Evolutionary conservation across 176 grass and related monocot genomes (phyloP).

Genomic region (Elaeis guineensis): DNA sequence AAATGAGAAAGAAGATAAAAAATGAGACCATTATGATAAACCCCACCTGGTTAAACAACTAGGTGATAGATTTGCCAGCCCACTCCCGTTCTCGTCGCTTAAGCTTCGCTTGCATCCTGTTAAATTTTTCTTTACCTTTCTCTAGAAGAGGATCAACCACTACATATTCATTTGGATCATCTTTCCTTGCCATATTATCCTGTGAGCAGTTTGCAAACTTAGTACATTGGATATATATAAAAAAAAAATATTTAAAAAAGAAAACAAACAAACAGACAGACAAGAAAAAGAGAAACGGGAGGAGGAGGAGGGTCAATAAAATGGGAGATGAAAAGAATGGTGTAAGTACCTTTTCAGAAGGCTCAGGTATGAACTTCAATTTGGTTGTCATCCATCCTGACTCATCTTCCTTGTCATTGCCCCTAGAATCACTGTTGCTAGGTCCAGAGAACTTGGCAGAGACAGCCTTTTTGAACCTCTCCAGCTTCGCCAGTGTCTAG

Average conservation of each 20-base stretch:
- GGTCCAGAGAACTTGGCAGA: conserved; percentile 32
- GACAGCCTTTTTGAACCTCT: conserved; percentile 62
- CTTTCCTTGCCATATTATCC: conserved; percentile 74
- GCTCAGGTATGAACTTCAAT: conserved; percentile 47
- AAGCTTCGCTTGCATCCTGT: conserved; percentile 88
- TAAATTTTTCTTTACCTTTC: conserved; percentile 97
- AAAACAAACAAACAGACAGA: too few relatives aligned
- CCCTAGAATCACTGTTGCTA: conserved; percentile 29
- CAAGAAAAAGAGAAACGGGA: neutral
- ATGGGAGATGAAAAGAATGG: neutral
- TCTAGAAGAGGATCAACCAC: conserved; percentile 92
- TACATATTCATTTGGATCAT: conserved; percentile 88
- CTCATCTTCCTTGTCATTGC: conserved; percentile 33
- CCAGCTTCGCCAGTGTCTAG: conserved; percentile 73
- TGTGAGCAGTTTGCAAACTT: conserved; percentile 20
- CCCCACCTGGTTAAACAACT: conserved; percentile 19
- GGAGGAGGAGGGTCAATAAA: neutral
- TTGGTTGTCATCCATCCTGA: conserved; percentile 56
- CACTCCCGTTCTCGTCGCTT: conserved; percentile 78
- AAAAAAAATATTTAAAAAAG: too few relatives aligned
- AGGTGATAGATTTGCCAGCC: conserved; percentile 97
- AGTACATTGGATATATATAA: too few relatives aligned
- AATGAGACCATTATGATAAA: conserved; percentile 4
- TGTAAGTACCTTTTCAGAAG: conserved; percentile 43
- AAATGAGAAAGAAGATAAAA: neutral